Evolutionary conservation across 2,329 filamentous ascomycete species (phyloP), one percentile per base, ranked within the genome.

Genomic region (Blastomyces percursus): DNA sequence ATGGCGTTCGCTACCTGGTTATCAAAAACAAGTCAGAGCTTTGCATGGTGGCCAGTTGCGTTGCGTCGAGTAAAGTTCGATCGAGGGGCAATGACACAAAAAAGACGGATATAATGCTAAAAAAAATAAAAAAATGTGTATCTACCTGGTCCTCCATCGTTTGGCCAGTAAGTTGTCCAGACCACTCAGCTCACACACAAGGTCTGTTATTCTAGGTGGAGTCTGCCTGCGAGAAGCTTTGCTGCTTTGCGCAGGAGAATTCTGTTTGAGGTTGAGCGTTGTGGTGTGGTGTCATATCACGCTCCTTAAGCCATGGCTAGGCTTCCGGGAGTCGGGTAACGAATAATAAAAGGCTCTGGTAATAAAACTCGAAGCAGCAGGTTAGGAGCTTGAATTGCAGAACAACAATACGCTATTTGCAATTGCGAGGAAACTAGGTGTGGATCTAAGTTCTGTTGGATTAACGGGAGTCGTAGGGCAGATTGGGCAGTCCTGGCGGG

Each of bases 1-100:
- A 97, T 94, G 77, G 94, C 94, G 79, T 90, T 93, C 79, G 94
- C 89, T 76, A 96, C 87, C 90, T 96, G 51, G 9, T 63, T 60
- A 35, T 42, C 42, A 42, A 56, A 55, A 19, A 42, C 11, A 42
- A 42, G 54, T 57, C 35, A 57, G 54, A 57, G 35, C 32, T 57
- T 35, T 57, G 30, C 9, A 46, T 32, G 12, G 63, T 19, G 56
- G 32, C 58, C 38, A n/a, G 19, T 21, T 35, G 51, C 30, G 16
- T 12, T 55, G 19, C 32, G 30, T 55, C 12, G 51, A 21, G 30
- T 55, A 16, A n/a, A 38, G 30, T 55, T 58, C 16, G 32, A 56
- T 66, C 40, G 57, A 46, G 38, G 54, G 61, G 51, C 63, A 32
- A 52, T 38, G 12, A 38, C 38, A 55, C 19, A 62, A 62, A 61